Evolutionary conservation across 257 asterid species (phyloP), one percentile per base, ranked within the genome.

Genomic region (Nicotiana tomentosiformis): DNA sequence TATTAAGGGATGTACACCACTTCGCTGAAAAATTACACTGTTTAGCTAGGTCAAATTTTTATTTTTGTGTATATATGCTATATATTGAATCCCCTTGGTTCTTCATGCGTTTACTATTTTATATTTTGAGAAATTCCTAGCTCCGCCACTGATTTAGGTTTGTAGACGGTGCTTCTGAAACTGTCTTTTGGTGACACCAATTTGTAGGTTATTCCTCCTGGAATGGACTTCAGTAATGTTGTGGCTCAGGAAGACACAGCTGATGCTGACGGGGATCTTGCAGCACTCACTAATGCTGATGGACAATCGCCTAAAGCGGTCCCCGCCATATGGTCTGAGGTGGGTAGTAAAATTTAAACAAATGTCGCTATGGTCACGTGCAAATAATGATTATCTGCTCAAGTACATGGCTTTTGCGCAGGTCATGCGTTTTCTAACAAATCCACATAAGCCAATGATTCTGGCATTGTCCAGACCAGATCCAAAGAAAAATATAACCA

Each of bases 361-460:
- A 65, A 65, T 81, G 60, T 29, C n/a, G 4, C 7, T 20, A 23
- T 7, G 77, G 10, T 33, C 30, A n/a, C 29, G 0, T 29, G 29
- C 29, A 6, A 51, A 23, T 35, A 29, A 15, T 49, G 23, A 61
- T 62, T 66, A 6, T 78, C 60, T n/a, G 82, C 53, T 66, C n/a
- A 67, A n/a, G 14, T 46, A 51, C 29, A 51, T 49, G 9, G 56
- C 49, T 20, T 84, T 70, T 72, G 76, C 20, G 62, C 84, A 94
- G 97, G 90, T 94, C 80, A 91, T 94, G 98, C 93, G 95, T 39
- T 94, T 94, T 84, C 82, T 94, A 83, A 88, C 92, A 39, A 94
- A 94, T 85, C 98, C 98, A 0, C 98, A 94, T 92, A 94, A 94
- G 88, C 98, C 98, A 60, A 94, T 94, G 93, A 92, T 94, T 87